Percentiles rank a stretch among this genome's conserved stretches.
Evolutionary conservation across 805 yeast genomes (phyloP).

Genomic region (Blastobotrys muscicola): DNA sequence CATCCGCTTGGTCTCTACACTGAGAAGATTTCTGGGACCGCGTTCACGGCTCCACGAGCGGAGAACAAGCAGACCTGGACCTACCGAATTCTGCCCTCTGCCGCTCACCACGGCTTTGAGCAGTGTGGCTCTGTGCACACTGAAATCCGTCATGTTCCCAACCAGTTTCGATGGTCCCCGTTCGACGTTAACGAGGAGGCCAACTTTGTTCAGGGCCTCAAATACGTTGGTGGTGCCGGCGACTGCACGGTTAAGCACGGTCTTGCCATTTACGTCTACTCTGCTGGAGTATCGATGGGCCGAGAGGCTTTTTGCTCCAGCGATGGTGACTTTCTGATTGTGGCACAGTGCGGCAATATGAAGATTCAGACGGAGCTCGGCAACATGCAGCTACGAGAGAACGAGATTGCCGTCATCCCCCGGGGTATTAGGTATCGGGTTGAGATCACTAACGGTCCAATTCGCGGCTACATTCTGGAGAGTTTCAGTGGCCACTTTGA

Average conservation of each 20-base stretch:
- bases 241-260: conserved; percentile 17
- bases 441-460: conserved; percentile 12
- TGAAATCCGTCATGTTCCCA: conserved; percentile 14
- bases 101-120: conserved; percentile 14
- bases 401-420: conserved; percentile 22
- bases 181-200: conserved; percentile 12
- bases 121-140: conserved; percentile 2
- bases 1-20: conserved; percentile 20
- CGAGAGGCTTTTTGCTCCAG: conserved; percentile 18
- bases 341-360: conserved; percentile 20
- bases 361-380: conserved; percentile 23
- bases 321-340: conserved; percentile 23
- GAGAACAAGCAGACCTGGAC: conserved; percentile 22
- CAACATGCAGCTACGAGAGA: conserved; percentile 18
- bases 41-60: conserved; percentile 23
- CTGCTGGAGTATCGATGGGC: conserved; percentile 18
- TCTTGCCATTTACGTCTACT: conserved; percentile 17
- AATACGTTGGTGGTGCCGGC: conserved; percentile 20
- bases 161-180: conserved; percentile 21
- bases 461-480: conserved; percentile 22
- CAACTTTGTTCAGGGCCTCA: conserved; percentile 16
- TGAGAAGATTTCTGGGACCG: conserved; percentile 24
- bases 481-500: conserved; percentile 21
- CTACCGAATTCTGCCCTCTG: conserved; percentile 20
- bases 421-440: conserved; percentile 20